Base-by-base conservation (phyloP, 345 rosid genomes). In the Eucalyptus cladocalyx region DNA sequence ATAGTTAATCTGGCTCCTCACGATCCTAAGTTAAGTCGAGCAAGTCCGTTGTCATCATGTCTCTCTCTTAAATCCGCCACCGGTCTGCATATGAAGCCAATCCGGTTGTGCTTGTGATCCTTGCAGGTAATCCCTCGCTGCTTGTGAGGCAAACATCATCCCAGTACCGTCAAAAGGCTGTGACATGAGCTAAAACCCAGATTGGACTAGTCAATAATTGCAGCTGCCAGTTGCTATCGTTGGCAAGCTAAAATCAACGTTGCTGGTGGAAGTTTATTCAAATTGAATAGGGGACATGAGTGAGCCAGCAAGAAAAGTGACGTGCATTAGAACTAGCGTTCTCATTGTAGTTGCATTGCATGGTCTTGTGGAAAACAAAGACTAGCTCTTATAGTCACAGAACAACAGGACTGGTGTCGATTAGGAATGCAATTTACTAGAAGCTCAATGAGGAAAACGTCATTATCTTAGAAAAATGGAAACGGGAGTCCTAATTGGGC, bases 41-140 rank as follows among this genome's bases (percentile, higher is more conserved):
- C 85, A 76, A 76, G 9, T 76, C 47, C 16, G 16, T 88, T 11
- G 48, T 40, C 86, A 90, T 92, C 91, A 94, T 43, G 92, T 56
- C 80, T 96, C 88, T 90, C 96, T 91, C 89, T 96, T 94, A 80
- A 92, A 93, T 93, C 90, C 91, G 88, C 96, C 95, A 62, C 96
- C 96, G 49, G 91, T 93, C 91, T 96, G 99, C 98, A 96, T 96
- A 87, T 96, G 98, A 45, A 97, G 93, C 98, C 99, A 97, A 85
- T 96, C 95, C 0, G 94, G 89, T 69, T 92, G 96, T 1, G 94
- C 90, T 62, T 92, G 96, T 24, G 95, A 88, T 89, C 93, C 95
- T 91, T 95, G 94, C 34, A 90, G 91, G 89, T 91, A 94, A 40
- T 95, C 97, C 87, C 94, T 93, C 34, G 92, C 90, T 91, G 92